phyloP scores from a whole-genome alignment of 192 early-diverging fungal species.

The Linnemannia elongata region DNA sequence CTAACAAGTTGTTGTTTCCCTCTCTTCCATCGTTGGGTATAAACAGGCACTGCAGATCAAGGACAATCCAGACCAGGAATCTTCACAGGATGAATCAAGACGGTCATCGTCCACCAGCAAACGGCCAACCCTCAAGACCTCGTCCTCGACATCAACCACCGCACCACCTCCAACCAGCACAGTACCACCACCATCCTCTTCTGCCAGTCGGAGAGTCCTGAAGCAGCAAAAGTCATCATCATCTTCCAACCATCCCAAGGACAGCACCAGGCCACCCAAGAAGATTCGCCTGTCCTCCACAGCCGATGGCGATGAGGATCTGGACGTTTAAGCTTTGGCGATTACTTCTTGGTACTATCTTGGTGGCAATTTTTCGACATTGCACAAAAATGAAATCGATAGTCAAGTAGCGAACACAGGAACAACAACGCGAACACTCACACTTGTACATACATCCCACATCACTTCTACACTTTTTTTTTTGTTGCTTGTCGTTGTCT shows the following conservation, averaged over 20 bases:
- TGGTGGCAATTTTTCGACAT: not conserved
- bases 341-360: not conserved
- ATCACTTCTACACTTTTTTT: not conserved
- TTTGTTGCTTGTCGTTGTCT: not conserved
- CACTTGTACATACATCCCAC: not conserved
- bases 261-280: conserved; percentile 34
- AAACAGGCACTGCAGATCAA: conserved; percentile 50
- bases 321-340: conserved; percentile 33
- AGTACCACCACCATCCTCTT: conserved; percentile 20
- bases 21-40: not conserved
- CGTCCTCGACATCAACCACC: conserved; percentile 18
- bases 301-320: conserved; percentile 48
- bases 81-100: conserved; percentile 50
- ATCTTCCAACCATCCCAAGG: conserved; percentile 21
- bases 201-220: conserved; percentile 27
- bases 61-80: conserved; percentile 46
- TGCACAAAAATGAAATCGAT: not conserved
- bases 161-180: not conserved
- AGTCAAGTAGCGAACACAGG: not conserved
- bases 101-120: conserved; percentile 35
- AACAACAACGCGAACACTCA: not conserved
- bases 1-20: not conserved
- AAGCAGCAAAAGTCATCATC: conserved; percentile 42
- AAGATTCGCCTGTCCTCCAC: conserved; percentile 50
- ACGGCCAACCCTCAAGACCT: conserved; percentile 31